Conservation (phyloP, 768 basidiomycete genomes). For the Neoboletus brunneissimus region DNA sequence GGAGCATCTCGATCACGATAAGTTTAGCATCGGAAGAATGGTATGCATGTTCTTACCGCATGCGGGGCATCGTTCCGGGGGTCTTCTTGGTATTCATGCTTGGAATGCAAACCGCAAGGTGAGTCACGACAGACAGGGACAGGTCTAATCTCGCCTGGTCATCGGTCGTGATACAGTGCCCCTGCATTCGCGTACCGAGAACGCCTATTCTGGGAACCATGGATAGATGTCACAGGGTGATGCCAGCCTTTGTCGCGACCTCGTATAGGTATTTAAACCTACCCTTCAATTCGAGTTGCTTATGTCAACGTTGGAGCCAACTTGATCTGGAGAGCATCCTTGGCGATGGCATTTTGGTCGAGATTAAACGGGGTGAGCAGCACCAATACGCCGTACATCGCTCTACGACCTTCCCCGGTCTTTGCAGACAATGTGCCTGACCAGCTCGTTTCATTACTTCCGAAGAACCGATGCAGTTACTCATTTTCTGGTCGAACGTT, state of each 20-base stretch:
- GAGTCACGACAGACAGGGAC: neutral
- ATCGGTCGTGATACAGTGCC: neutral
- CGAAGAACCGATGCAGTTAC: neutral
- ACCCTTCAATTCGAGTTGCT: neutral
- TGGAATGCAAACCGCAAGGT: neutral
- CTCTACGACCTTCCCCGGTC: neutral
- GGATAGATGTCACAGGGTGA: neutral
- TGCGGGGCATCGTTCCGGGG: neutral
- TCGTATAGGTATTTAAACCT: neutral
- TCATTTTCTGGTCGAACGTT: neutral
- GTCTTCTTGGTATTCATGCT: neutral
- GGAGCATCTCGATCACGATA: neutral
- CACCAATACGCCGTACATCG: neutral
- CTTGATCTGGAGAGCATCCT: neutral
- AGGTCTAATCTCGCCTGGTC: neutral
- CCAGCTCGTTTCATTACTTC: constrained; percentile 16
- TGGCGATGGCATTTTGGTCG: neutral
- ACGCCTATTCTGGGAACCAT: neutral
- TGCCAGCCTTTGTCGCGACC: neutral
- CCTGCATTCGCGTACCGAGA: neutral
- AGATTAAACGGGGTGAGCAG: neutral
- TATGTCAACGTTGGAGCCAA: neutral
- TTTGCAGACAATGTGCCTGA: neutral
- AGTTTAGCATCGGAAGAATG: neutral
- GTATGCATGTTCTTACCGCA: neutral